A percentile compares a stretch with the other conserved stretches of the same genome.
phyloP scores from a whole-genome alignment of 139 green algal species.

The Chlorella sp. region DNA sequence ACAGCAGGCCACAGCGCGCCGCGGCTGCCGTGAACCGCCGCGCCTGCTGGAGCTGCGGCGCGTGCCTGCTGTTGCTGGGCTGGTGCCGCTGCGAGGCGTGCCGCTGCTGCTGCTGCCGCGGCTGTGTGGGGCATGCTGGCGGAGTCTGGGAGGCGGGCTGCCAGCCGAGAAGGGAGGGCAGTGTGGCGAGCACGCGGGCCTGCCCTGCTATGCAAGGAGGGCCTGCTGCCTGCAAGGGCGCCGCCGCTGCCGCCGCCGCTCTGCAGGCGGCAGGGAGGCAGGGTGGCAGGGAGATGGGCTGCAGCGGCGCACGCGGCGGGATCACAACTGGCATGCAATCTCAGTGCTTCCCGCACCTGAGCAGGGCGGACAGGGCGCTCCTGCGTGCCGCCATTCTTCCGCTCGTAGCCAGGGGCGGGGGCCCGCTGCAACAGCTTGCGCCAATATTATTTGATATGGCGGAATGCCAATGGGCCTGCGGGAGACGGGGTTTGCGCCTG shows the following conservation, averaged over 20 bases:
- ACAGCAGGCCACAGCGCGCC: background rate
- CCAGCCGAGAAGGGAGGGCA: constrained; percentile 21
- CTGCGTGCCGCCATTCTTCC: no score
- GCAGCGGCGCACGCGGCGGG: background rate
- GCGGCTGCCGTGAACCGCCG: no score
- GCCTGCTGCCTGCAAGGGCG: background rate
- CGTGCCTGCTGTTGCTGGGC: no score
- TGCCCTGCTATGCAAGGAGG: background rate
- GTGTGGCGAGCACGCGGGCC: background rate
- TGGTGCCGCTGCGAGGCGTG: no score
- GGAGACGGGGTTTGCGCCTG: no score
- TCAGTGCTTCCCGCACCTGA: background rate
- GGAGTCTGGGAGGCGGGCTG: background rate
- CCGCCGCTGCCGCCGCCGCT: background rate
- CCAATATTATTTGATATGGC: no score
- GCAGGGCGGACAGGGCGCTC: background rate
- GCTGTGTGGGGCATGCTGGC: no score
- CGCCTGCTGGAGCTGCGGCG: no score
- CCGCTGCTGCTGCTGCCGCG: no score
- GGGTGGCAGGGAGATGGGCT: background rate
- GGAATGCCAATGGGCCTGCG: no score
- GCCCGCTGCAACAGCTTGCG: no score
- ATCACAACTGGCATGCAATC: background rate
- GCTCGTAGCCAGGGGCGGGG: no score
- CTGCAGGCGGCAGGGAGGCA: background rate